phyloP scores from a whole-genome alignment of 1,284 basidiomycete genomes.

The Ceratobasidium sp. region DNA sequence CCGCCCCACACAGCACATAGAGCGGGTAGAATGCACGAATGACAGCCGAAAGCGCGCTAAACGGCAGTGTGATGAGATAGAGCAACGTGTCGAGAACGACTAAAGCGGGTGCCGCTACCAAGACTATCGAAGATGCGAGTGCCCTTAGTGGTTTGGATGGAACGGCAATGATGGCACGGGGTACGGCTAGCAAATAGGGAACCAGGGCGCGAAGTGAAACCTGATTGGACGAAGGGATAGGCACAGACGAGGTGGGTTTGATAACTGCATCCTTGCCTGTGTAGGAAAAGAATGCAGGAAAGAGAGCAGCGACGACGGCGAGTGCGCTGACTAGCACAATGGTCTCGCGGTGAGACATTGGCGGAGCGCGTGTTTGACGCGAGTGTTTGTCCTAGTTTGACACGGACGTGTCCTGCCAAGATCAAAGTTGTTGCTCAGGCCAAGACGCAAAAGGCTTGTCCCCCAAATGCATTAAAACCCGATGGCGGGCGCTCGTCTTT shows the following conservation, averaged over 20 bases:
- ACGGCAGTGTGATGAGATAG: not conserved
- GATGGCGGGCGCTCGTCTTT: too few relatives aligned
- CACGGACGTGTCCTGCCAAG: too few relatives aligned
- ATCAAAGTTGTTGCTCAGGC: too few relatives aligned
- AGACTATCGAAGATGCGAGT: not conserved
- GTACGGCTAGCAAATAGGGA: constrained; percentile 30
- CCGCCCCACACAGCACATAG: constrained; percentile 23
- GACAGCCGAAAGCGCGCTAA: constrained; percentile 14
- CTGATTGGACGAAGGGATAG: not conserved
- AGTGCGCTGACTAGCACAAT: constrained; percentile 55
- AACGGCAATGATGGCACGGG: constrained; percentile 13
- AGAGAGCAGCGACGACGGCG: constrained; percentile 66
- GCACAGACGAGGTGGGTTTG: not conserved
- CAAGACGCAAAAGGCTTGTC: too few relatives aligned
- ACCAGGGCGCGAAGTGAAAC: constrained; percentile 22
- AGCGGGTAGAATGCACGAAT: constrained; percentile 21
- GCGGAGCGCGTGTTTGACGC: not conserved
- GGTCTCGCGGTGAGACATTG: constrained; percentile 21
- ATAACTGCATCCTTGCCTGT: constrained; percentile 11
- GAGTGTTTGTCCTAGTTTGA: not conserved
- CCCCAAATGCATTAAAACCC: too few relatives aligned
- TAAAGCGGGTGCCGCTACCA: constrained; percentile 11
- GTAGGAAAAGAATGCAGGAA: constrained; percentile 53
- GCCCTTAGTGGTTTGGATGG: constrained; percentile 7
- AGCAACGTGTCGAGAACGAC: constrained; percentile 11